Base-by-base conservation (phyloP, 2,329 filamentous ascomycete species). In the Trichoderma sp. region DNA sequence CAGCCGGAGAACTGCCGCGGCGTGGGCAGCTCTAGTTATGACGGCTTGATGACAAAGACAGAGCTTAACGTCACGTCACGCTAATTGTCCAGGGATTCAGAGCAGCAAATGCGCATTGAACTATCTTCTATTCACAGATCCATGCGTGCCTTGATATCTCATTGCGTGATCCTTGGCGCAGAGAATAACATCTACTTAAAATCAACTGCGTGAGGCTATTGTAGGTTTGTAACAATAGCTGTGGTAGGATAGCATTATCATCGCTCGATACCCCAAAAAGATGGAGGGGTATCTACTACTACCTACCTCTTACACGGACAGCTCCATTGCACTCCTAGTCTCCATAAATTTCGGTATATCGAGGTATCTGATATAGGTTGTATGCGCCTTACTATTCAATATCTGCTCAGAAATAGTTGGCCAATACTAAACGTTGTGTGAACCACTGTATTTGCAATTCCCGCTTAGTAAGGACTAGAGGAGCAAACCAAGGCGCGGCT, bases 1-100 rank as follows among this genome's bases (percentile, higher is more conserved):
- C 55, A 39, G 54, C 59, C 65, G 65, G 56, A 60, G 56, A 60
- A 68, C 43, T 68, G 34, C 65, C 65, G 65, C 56, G 49, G 56
- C 43, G 39, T n/a, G 39, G 39, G 16, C 37, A n/a, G 4, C 39
- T 43, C 39, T 18, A 43, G 1, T 52, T 30, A 68, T 68, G 65
- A 68, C 56, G 65, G 46, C 55, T 52, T 52, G 65, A 68, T 68
- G 65, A 68, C 65, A 68, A 68, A 68, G 65, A 54, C 13, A 7
- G 3, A 11, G 46, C 46, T 49, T 13, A 4, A 24, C 46, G 21
- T 49, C 46, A 24, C 46, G 21, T 49, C 46, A 24, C n/a, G n/a
- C 46, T 24, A 49, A 49, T 49, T 43, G 39, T 43, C 37, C 18
- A 43, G 39, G 18, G 39, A 18, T 43, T 8, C 39, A 43, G 18